Base-by-base conservation (phyloP, 2,329 filamentous ascomycete genomes). In the Myriosclerotinia scirpicola region DNA sequence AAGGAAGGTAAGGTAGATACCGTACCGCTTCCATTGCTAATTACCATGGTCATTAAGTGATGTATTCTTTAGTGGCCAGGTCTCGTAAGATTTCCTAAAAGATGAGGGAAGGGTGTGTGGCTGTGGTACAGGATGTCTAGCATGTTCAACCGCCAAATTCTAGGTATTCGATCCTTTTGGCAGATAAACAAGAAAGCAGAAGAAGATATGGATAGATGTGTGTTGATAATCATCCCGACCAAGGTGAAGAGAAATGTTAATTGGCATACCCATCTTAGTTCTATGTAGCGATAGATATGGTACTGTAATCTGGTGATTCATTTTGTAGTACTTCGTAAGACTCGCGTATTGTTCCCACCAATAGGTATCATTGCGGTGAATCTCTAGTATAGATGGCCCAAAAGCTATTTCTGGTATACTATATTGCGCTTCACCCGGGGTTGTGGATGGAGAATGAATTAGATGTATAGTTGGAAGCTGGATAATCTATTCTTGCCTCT, bases 71-170 rank as follows among this genome's bases (percentile, higher is more conserved):
- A 20, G 17, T 7, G 6, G 30, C 26, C 12, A n/a, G n/a, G 4
- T 8, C n/a, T 61, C 30, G 58, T 50, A 61, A 26, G n/a, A 26
- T 38, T 50, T 50, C 58, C 44, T 50, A 50, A 61, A 38, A 11
- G 8, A 36, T 50, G 14, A 17, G 46, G n/a, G 9, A n/a, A 9
- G 30, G 30, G 38, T 20, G 22, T 17, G 20, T 36, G 44, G 34
- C 44, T 60, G 58, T 42, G 26, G 17, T 46, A 22, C 7, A 6
- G 30, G 5, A 34, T 40, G 38, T 40, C 2, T 22, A 55, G n/a
- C 20, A 3, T 12, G 46, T 44, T 36, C 12, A 22, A 44, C 44
- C 56, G 12, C 44, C 44, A 38, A 50, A 22, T 1, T 50, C 42
- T 38, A 11, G 20, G 20, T 38, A n/a, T 15, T 20, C 34, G 14